Evolutionary conservation across 345 rosid species (phyloP).

Genomic region (Hibiscus trionum): DNA sequence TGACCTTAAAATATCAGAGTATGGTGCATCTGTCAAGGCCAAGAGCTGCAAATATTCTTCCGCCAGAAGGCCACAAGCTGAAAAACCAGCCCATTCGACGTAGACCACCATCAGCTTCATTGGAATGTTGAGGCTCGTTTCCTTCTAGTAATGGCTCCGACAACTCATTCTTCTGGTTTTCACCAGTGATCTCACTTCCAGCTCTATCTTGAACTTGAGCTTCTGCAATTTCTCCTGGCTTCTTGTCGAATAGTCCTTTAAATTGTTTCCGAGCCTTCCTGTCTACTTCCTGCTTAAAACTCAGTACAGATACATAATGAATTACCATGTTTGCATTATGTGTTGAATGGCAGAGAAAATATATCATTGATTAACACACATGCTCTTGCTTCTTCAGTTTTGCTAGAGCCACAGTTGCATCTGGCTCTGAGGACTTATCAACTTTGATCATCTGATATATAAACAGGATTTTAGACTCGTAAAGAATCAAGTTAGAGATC

Average conservation of each 20-base stretch:
- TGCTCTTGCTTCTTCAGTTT: constrained; percentile 79
- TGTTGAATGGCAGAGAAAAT: not conserved
- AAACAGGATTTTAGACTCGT: constrained; percentile 14
- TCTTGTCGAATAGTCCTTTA: constrained; percentile 91
- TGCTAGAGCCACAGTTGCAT: constrained; percentile 60
- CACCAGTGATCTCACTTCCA: constrained; percentile 13
- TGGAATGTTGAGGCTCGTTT: constrained; percentile 14
- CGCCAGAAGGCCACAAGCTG: constrained; percentile 41
- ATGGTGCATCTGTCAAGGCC: constrained; percentile 47
- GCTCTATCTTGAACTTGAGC: constrained; percentile 19
- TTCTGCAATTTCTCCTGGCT: constrained; percentile 81
- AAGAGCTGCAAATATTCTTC: constrained; percentile 32
- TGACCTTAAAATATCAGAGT: constrained; percentile 18
- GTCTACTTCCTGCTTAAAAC: constrained; percentile 56
- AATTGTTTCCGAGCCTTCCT: constrained; percentile 76
- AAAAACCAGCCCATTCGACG: constrained; percentile 34
- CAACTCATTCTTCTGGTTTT: constrained; percentile 11
- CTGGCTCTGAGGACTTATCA: constrained; percentile 53
- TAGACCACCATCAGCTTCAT: constrained; percentile 18
- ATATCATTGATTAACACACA: constrained; percentile 29
- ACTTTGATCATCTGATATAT: constrained; percentile 45
- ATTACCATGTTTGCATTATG: not conserved
- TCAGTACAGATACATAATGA: not conserved
- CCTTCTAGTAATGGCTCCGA: constrained; percentile 12
- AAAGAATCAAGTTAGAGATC: not conserved